Conservation (phyloP, 805 yeast species). For the Alloascoidea africana region DNA sequence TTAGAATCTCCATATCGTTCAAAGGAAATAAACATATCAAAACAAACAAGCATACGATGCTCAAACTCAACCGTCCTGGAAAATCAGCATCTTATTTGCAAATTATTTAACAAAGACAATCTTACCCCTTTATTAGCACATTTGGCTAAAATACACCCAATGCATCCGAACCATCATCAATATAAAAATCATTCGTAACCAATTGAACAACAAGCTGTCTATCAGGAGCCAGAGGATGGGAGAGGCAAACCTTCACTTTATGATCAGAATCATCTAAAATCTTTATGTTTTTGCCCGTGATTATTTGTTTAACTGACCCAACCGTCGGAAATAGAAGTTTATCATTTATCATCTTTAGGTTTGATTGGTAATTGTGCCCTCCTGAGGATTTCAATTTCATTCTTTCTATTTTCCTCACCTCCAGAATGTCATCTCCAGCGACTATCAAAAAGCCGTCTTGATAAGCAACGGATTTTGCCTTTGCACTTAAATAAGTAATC, state of each 20-base stretch:
- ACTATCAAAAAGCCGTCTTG: constrained; percentile 33
- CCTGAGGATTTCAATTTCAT: too few relatives aligned
- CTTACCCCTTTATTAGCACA: too few relatives aligned
- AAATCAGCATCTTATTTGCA: too few relatives aligned
- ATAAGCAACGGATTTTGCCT: constrained; percentile 20
- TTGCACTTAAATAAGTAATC: constrained; percentile 24
- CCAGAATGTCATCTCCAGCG: constrained; percentile 52
- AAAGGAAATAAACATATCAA: too few relatives aligned
- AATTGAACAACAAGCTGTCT: constrained; percentile 42
- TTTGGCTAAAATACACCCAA: too few relatives aligned
- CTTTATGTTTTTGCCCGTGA: constrained; percentile 51
- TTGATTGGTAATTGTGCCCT: too few relatives aligned
- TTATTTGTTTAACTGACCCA: constrained; percentile 37
- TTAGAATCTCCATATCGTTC: too few relatives aligned
- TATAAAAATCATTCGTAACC: constrained; percentile 14
- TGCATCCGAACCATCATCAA: too few relatives aligned
- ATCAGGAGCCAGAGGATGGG: constrained; percentile 50
- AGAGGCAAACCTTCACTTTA: constrained; percentile 29
- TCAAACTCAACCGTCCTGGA: too few relatives aligned
- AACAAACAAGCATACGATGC: too few relatives aligned
- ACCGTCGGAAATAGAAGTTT: background rate
- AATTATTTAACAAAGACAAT: too few relatives aligned
- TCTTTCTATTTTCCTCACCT: constrained; percentile 48
- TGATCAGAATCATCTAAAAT: constrained; percentile 22
- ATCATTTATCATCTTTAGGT: constrained; percentile 17